Percentiles rank a stretch among this genome's conserved stretches.
These are phyloP conservation scores for Pseudoscleropodium purum DNA, from an alignment of 225 moss, liverwort and hornwort species.

Conservation along the genomic window DNA sequence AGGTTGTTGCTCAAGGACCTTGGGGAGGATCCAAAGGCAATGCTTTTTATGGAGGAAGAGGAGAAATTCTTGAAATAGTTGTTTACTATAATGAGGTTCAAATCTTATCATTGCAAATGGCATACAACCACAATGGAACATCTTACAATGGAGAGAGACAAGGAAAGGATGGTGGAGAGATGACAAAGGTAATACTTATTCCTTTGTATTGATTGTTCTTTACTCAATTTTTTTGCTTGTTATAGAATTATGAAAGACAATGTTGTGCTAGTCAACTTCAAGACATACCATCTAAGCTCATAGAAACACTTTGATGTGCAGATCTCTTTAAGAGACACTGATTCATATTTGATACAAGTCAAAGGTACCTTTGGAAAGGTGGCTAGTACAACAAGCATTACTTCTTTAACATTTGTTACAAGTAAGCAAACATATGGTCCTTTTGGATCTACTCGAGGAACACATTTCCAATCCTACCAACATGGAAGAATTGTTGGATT, in stretches of 20 bases:
- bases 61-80: neutral
- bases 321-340: neutral
- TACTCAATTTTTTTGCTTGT: neutral
- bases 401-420: neutral
- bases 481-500: neutral
- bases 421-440: neutral
- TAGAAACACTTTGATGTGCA: neutral
- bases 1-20: slow-evolving; percentile 1
- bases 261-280: neutral
- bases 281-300: neutral
- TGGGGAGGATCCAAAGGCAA: neutral
- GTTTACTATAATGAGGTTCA: neutral
- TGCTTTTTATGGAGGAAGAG: neutral
- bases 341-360: neutral
- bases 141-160: neutral
- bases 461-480: neutral
- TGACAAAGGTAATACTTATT: neutral
- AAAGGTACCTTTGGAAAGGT: neutral
- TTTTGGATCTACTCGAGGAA: neutral
- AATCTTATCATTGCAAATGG: neutral
- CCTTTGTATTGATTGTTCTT: neutral
- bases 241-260: neutral
- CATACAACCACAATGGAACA: neutral
- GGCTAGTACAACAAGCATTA: neutral
- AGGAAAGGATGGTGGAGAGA: neutral